Base-by-base conservation (phyloP, 23 red algal species). In the Porphyridium purpureum region DNA sequence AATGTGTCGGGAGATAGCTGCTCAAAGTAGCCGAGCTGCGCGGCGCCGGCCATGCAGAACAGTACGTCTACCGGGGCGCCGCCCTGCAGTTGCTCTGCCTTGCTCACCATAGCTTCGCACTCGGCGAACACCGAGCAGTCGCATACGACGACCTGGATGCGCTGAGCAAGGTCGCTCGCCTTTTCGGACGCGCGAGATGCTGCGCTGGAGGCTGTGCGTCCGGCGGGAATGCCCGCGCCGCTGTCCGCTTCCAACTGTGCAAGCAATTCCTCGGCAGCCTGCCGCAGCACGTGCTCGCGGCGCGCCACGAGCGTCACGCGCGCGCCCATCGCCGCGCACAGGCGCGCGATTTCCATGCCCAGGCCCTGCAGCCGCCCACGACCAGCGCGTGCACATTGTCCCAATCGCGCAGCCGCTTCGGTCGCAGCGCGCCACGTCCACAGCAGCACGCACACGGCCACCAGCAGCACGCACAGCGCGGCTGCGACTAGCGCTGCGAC, bases 1-100 rank as follows among this genome's bases (percentile, higher is more conserved):
- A 81, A 74, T 22, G 31, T 31, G 4, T 38, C 21, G 7, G 67
- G 47, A 1, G 58, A 38, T 2, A 93, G 47, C 6, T 55, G 40
- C 51, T 93, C 84, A 59, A 93, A 93, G 59, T 93, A 80, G 11
- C 84, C 84, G 2, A 67, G 73, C 21, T 70, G 35, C 2, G 72
- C 66, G 4, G 29, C 33, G 23, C 84, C 84, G 7, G 84, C 84
- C 5, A 55, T 74, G 42, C 77, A 81, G 19, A 93, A 64, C 32
- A 93, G 70, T 33, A 93, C 66, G 19, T 72, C 70, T 23, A 81
- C 55, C 19, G 51, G 40, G 29, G 68, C 80, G 23, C 69, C 60
- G 28, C 53, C 35, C n/a, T 29, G 29, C 48, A 31, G 56, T 15
- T 26, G 4, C 3, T 47, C 36, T 26, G 19, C n/a, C 19, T 47